phyloP scores from a whole-genome alignment of 2,329 filamentous ascomycete species.

The Cordyceps sp. region DNA sequence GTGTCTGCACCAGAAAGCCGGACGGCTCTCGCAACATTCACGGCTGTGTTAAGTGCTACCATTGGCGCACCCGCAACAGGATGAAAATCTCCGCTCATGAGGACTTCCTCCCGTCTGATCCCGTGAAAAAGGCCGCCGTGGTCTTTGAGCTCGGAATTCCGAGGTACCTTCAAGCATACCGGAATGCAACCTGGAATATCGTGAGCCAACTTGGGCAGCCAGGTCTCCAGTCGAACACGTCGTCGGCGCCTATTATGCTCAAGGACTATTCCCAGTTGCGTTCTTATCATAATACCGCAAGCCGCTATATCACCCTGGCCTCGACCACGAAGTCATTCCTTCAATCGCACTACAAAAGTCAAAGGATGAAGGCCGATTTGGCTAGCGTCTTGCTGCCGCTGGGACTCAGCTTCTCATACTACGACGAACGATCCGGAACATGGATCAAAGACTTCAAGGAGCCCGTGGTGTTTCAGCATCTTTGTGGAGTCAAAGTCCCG shows the following conservation, averaged over 20 bases:
- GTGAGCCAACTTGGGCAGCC: neutral
- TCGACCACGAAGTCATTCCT: conserved; percentile 9
- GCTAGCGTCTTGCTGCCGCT: conserved; percentile 1
- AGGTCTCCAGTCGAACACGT: neutral
- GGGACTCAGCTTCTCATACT: conserved; percentile 2
- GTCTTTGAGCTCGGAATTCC: conserved; percentile 28
- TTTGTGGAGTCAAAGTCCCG: conserved; percentile 11
- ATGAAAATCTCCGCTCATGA: conserved; percentile 8
- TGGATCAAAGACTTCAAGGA: conserved; percentile 3
- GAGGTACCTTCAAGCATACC: conserved; percentile 22
- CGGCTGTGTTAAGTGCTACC: conserved; percentile 6
- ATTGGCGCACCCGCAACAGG: conserved; percentile 3
- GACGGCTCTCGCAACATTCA: neutral
- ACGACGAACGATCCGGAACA: neutral
- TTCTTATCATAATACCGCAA: too few relatives aligned
- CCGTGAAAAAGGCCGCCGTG: conserved; percentile 19
- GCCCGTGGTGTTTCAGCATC: conserved; percentile 27
- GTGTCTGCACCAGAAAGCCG: too few relatives aligned
- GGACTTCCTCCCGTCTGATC: conserved; percentile 8
- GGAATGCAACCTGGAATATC: conserved; percentile 1
- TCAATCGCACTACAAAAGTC: conserved; percentile 8
- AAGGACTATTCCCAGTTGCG: neutral
- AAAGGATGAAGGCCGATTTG: neutral
- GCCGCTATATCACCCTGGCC: conserved; percentile 7
- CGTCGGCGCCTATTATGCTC: neutral